A percentile compares a stretch with the other conserved stretches of the same genome.
These are phyloP conservation scores for Cyberlindnera misumaiensis DNA, from an alignment of 805 yeast species.

Conservation along the genomic window DNA sequence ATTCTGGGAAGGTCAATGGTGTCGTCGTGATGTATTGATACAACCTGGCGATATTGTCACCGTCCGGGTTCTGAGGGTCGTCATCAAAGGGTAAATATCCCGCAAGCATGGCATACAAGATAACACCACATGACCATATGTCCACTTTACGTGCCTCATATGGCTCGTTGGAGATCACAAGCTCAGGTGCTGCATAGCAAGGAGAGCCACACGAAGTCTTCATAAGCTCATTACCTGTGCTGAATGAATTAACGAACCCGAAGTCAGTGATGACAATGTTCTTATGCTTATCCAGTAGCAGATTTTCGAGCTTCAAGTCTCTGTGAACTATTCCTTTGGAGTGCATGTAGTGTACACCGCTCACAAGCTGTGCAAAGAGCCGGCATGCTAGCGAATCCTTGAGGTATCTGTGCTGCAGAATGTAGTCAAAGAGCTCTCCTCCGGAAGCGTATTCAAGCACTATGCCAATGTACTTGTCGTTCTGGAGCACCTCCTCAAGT, in stretches of 20 bases:
- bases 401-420: constrained; percentile 75
- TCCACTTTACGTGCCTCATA: constrained; percentile 93
- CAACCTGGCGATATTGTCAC: constrained; percentile 83
- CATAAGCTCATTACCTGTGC: constrained; percentile 66
- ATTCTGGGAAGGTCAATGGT: constrained; percentile 92
- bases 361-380: constrained; percentile 84
- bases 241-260: constrained; percentile 84
- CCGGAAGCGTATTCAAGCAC: constrained; percentile 96
- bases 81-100: constrained; percentile 98
- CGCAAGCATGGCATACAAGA: constrained; percentile 91
- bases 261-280: constrained; percentile 65
- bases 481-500: constrained; percentile 86
- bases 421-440: constrained; percentile 93
- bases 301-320: constrained; percentile 69
- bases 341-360: constrained; percentile 86
- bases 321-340: constrained; percentile 64
- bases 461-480: constrained; percentile 92
- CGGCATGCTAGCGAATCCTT: constrained; percentile 84
- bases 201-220: constrained; percentile 96
- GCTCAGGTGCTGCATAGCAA: constrained; percentile 97
- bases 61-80: constrained; percentile 94
- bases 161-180: constrained; percentile 80
- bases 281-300: constrained; percentile 51
- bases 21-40: constrained; percentile 90
- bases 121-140: constrained; percentile 96